Conservation (phyloP, 1,284 basidiomycete species). For the Stereum hirsutum region DNA sequence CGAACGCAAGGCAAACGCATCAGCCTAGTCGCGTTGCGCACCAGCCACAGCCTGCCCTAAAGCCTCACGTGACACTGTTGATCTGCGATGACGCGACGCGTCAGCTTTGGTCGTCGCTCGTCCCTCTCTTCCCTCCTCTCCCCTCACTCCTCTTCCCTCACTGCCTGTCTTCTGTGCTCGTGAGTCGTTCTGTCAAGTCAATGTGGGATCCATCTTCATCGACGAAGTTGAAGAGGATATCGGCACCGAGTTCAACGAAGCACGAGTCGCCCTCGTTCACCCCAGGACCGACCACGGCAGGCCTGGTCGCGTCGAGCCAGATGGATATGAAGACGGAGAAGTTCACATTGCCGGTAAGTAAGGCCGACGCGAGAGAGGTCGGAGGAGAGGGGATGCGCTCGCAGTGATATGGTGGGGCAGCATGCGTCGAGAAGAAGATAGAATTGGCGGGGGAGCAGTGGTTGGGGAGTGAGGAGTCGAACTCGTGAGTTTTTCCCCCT, state of each 20-base stretch:
- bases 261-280: conserved; percentile 82
- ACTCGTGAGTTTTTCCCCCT: conserved; percentile 35
- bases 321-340: conserved; percentile 46
- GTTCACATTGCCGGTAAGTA: conserved; percentile 55
- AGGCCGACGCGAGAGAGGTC: conserved; percentile 52
- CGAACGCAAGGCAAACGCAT: too few species aligned
- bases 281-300: conserved; percentile 39
- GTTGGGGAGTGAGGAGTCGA: conserved; percentile 74
- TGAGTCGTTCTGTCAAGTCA: too few species aligned
- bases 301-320: conserved; percentile 34
- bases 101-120: too few species aligned
- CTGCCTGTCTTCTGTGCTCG: too few species aligned
- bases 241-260: conserved; percentile 75
- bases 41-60: too few species aligned
- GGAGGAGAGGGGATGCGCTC: conserved; percentile 42
- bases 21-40: too few species aligned
- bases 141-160: too few species aligned
- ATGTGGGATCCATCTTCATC: conserved; percentile 56
- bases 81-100: too few species aligned
- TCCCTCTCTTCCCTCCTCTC: too few species aligned
- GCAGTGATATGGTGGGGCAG: conserved; percentile 69
- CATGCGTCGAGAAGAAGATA: conserved; percentile 58
- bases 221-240: conserved; percentile 63
- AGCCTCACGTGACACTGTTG: too few species aligned
- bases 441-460: conserved; percentile 66